Base-by-base conservation (phyloP, 2,329 filamentous ascomycete genomes). In the Arthroderma sp. region DNA sequence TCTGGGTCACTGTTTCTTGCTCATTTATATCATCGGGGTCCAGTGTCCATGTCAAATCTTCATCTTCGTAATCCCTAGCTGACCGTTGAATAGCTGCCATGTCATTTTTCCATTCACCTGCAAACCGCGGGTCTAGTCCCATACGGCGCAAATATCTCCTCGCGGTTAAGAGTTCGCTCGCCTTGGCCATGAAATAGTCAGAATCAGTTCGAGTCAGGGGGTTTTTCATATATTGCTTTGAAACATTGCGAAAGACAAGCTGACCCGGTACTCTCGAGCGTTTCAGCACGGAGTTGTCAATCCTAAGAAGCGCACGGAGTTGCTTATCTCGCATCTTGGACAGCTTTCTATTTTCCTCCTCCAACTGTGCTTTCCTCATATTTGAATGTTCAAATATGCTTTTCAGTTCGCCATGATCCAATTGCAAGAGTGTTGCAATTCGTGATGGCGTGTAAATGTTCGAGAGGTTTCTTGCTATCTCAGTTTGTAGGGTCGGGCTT, bases 311-410 rank as follows among this genome's bases (percentile, higher is more conserved):
- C 6, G 48, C 52, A 1, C 40, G 49, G 29, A 62, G 50, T 45
- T 66, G 64, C 38, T 58, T 61, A 6, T 30, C 47, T 40, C 58
- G 52, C 63, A 66, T 66, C n/a, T 51, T 42, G 28, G 47, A 38
- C 36, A 67, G 43, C 5, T 49, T 37, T 10, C 22, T 11, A 36
- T 61, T 55, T 47, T 67, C 64, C 5, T 47, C 43, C 29, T 52
- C 41, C 2, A 56, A 45, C 36, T 64, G 60, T 29, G 52, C 44
- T 6, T 57, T 52, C n/a, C 57, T 53, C 27, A 44, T 40, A 7
- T 22, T 5, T 6, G 57, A 41, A 36, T 50, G 44, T 10, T 49
- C 30, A 4, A 46, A 39, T n/a, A 59, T 42, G 5, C 54, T 47
- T 9, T 42, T 42, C 22, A 51, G 38, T 2, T 64, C 58, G 7